Conservation (phyloP, 768 basidiomycete species). For the Podaxis sp. region DNA sequence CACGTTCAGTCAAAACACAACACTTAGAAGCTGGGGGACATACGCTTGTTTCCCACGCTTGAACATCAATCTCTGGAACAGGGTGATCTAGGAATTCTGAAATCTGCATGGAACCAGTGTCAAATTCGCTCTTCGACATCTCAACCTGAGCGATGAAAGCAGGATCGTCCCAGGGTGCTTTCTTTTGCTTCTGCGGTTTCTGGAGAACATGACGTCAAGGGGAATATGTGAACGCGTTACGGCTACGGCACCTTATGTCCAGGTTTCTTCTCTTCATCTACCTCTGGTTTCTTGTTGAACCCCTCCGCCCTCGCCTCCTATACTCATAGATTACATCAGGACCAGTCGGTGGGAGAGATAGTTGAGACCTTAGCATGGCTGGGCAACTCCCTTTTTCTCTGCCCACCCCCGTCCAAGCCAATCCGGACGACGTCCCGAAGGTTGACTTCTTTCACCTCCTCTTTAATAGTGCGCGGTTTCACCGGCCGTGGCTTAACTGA, state of each 20-base stretch:
- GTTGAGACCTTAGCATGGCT: slow-evolving; percentile 9
- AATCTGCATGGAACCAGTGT: slow-evolving; percentile 1
- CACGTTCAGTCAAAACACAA: neutral
- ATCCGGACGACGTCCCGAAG: slow-evolving; percentile 13
- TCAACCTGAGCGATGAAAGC: slow-evolving; percentile 19
- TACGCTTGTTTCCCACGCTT: slow-evolving; percentile 23
- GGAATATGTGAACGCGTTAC: neutral
- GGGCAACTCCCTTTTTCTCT: neutral
- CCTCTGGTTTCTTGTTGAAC: neutral
- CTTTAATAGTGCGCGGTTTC: neutral
- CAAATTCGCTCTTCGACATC: slow-evolving; percentile 3
- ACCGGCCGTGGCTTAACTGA: neutral
- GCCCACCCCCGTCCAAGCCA: slow-evolving; percentile 27
- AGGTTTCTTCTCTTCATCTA: neutral
- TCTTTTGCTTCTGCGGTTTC: slow-evolving; percentile 22
- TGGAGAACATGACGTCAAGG: neutral
- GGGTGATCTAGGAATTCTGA: slow-evolving; percentile 4
- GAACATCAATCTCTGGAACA: slow-evolving; percentile 24
- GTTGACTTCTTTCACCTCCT: neutral
- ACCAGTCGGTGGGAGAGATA: neutral
- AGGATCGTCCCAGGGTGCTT: slow-evolving; percentile 30
- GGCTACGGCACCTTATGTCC: neutral
- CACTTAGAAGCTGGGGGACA: neutral
- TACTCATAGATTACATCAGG: neutral
- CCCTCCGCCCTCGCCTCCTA: neutral